Evolutionary conservation across 139 green algal genomes (phyloP).

Genomic region (Ettlia oleoabundans): DNA sequence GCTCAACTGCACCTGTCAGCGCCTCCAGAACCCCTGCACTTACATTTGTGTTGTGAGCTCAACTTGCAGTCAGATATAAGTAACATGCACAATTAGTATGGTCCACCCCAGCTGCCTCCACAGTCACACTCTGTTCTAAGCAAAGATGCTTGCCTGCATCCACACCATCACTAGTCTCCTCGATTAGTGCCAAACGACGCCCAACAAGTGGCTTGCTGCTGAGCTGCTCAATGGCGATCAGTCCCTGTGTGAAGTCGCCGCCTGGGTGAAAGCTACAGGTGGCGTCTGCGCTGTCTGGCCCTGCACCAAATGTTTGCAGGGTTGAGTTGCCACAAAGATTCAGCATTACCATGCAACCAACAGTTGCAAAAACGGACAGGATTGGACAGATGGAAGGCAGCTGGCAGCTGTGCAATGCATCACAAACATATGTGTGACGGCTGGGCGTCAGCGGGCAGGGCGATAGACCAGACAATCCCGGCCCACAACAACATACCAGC

Average conservation of each 20-base stretch:
- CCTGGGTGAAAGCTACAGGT: slow-evolving; percentile 57
- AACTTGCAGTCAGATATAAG: not conserved
- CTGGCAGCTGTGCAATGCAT: not conserved
- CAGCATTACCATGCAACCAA: not conserved
- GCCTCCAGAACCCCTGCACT: slow-evolving; percentile 39
- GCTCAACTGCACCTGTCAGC: slow-evolving; percentile 54
- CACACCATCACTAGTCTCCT: slow-evolving; percentile 84
- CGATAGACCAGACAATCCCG: too few relatives aligned
- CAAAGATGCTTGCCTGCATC: slow-evolving; percentile 26
- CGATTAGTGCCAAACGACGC: slow-evolving; percentile 73
- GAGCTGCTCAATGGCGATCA: slow-evolving; percentile 58
- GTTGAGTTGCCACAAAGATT: not conserved
- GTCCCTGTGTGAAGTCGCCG: slow-evolving; percentile 52
- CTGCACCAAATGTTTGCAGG: slow-evolving; percentile 26
- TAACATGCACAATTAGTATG: not conserved
- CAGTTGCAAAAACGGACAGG: not conserved
- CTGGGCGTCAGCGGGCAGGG: too few relatives aligned
- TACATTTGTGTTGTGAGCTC: not conserved
- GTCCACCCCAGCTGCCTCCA: not conserved
- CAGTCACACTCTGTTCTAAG: not conserved
- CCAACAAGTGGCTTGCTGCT: slow-evolving; percentile 70
- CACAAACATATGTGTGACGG: not conserved
- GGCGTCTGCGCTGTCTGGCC: slow-evolving; percentile 70
- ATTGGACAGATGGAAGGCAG: not conserved
- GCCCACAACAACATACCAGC: slow-evolving; percentile 71